phyloP scores from a whole-genome alignment of 805 yeast species.

The Ogataea methanolica region DNA sequence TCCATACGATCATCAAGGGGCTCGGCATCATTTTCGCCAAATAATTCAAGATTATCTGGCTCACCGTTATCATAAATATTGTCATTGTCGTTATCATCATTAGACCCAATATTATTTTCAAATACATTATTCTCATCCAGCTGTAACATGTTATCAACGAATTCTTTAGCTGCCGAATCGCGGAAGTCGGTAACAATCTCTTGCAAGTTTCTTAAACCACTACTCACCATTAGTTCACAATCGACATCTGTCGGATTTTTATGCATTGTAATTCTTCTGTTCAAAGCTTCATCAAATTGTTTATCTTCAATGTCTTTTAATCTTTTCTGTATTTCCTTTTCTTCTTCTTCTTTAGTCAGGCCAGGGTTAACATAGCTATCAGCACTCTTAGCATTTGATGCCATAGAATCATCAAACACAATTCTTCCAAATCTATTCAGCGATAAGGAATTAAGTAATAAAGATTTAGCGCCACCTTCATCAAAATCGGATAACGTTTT shows the following conservation, averaged over 20 bases:
- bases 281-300: background rate
- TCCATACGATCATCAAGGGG: background rate
- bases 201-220: background rate
- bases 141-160: constrained; percentile 3
- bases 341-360: background rate
- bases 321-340: background rate
- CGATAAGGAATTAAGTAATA: constrained; percentile 57
- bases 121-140: constrained; percentile 5
- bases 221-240: background rate
- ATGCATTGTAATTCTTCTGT: background rate
- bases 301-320: background rate
- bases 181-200: constrained; percentile 7
- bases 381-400: constrained; percentile 4
- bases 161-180: constrained; percentile 12
- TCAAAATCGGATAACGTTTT: constrained; percentile 74
- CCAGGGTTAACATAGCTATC: constrained; percentile 1
- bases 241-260: background rate
- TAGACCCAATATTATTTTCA: background rate
- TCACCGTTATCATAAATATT: background rate
- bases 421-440: constrained; percentile 51
- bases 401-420: constrained; percentile 55
- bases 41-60: background rate
- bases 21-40: background rate
- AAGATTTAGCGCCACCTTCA: constrained; percentile 76
- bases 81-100: background rate